Percentiles rank a stretch among this genome's conserved stretches.
These are phyloP conservation scores for Physcomitrellopsis africana DNA, from an alignment of 225 moss, liverwort and hornwort genomes.

Conservation along the genomic window DNA sequence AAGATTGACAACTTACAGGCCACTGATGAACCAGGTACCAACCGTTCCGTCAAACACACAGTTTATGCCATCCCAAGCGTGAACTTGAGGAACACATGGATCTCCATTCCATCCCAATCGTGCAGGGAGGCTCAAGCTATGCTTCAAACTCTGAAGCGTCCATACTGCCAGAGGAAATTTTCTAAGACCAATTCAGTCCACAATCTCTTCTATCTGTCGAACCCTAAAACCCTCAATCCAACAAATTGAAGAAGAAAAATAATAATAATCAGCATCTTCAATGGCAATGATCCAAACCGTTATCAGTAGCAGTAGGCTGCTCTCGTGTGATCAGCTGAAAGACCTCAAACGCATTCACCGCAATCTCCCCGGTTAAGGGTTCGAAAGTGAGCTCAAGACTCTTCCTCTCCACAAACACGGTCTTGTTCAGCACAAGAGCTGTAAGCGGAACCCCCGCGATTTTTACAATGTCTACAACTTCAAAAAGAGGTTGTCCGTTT, in stretches of 20 bases:
- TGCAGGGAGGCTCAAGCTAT: constrained; percentile 62
- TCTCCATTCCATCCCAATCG: constrained; percentile 97
- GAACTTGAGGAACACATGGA: constrained; percentile 86
- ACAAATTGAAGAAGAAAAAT: too few species aligned
- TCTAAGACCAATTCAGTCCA: constrained; percentile 17
- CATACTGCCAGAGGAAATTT: constrained; percentile 52
- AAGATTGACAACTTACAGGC: constrained; percentile 63
- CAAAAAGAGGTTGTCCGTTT: constrained; percentile 62
- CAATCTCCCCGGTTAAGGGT: constrained; percentile 55
- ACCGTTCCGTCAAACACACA: constrained; percentile 48
- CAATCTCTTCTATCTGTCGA: background rate
- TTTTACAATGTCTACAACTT: constrained; percentile 63
- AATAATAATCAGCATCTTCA: background rate
- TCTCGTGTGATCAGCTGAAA: constrained; percentile 74
- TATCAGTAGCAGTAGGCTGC: constrained; percentile 43
- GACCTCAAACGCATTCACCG: constrained; percentile 80
- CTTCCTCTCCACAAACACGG: constrained; percentile 70
- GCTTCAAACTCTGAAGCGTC: constrained; percentile 79
- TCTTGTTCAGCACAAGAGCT: constrained; percentile 76
- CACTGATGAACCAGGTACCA: constrained; percentile 71
- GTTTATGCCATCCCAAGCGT: constrained; percentile 83
- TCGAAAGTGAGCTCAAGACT: constrained; percentile 67
- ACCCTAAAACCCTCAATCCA: background rate
- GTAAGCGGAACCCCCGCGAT: constrained; percentile 54
- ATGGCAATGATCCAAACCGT: constrained; percentile 46